Conservation (phyloP, 2,329 filamentous ascomycete genomes). For the Didymella lethalis region DNA sequence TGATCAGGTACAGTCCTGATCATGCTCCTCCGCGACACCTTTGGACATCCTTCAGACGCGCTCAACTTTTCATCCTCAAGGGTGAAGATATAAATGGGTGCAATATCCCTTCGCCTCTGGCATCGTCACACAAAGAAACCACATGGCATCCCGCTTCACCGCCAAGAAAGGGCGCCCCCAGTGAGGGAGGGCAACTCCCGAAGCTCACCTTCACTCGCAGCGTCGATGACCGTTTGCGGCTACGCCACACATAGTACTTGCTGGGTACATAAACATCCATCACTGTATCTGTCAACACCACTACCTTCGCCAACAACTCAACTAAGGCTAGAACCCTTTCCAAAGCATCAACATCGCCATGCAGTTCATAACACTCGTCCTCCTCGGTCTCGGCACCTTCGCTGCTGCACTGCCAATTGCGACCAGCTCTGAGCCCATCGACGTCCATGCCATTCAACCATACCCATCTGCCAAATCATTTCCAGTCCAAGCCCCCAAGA, state of each 20-base stretch:
- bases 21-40: no score
- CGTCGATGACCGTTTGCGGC: not conserved
- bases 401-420: not conserved
- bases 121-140: constrained; percentile 7
- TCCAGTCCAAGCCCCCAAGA: constrained; percentile 7
- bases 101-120: not conserved
- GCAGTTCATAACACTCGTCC: no score
- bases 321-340: not conserved
- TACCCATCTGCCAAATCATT: no score
- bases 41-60: not conserved
- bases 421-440: not conserved
- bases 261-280: not conserved
- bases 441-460: not conserved
- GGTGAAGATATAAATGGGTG: not conserved
- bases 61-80: not conserved
- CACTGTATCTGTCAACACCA: not conserved
- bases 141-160: not conserved
- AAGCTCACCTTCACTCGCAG: not conserved
- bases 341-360: no score
- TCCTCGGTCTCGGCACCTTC: not conserved
- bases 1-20: no score
- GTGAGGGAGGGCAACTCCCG: not conserved
- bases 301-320: not conserved
- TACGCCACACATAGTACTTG: not conserved
- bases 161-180: constrained; percentile 6